Base-by-base conservation (phyloP, 2,329 filamentous ascomycete genomes). In the Pseudopithomyces maydicus region DNA sequence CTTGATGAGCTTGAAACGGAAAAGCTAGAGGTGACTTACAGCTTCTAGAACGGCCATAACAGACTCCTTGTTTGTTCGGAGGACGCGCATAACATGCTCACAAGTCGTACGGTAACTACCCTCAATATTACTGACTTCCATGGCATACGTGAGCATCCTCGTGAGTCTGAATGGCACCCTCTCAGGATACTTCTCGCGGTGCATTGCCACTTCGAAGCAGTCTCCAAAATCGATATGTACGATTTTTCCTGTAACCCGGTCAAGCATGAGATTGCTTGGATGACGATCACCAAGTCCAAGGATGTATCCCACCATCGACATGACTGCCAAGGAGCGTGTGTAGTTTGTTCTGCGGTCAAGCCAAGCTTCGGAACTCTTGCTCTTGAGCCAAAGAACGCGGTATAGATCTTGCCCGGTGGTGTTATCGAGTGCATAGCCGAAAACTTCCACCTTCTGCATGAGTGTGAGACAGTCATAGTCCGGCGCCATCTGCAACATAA, bases 231-330 rank as follows among this genome's bases (percentile, higher is more conserved):
- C 95, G 68, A 99, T 98, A 74, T 99, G 95, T 64, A 99, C 89
- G 61, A 99, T 95, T 81, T 96, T 97, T 73, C 95, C 95, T 1
- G 94, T 98, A 59, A 96, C 88, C 38, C 92, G 90, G 76, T 99
- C 95, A 39, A 99, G 88, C 90, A 99, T 96, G 70, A 99, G 80
- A 76, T 99, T 99, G 58, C 92, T 97, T 36, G 96, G 96, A 78
- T 99, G 95, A 46, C 96, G 89, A 79, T 99, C 95, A 53, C 95
- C 95, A 14, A 99, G 83, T 58, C 95, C 96, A 20, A 99, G 87
- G 63, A 99, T 98, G 77, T 99, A 99, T 62, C 95, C 95, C n/a
- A 98, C 95, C 92, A 99, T 99, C n/a, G 92, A 97, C 95, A 99
- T 99, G 69, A 99, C 95, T 67, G 92, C 95, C 1, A 99, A 83